Base-by-base conservation (phyloP, 1,139 yeast species). In the Candida mesenterica region DNA sequence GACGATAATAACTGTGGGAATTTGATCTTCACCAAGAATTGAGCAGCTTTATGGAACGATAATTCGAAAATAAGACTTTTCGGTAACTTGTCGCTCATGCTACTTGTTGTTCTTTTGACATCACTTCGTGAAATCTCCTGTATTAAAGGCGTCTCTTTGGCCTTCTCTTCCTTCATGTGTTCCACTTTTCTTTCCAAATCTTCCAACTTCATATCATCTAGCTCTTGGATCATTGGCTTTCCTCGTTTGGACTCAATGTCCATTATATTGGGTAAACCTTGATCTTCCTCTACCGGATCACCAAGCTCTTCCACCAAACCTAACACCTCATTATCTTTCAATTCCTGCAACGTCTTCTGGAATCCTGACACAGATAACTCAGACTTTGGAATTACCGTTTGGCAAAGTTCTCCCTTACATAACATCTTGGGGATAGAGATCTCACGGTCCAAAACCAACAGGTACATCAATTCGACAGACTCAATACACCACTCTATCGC, bases 401-500 rank as follows among this genome's bases (percentile, higher is more conserved):
- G 47, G 14, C 67, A 53, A 22, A 68, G 54, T 7, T 64, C 68
- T 1, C 90, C 90, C 58, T 83, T 83, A 37, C 68, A 59, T 5
- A 67, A 53, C 78, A 85, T 69, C 48, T 81, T 83, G 1, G 90
- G 92, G 4, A 72, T 69, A 54, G 53, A 65, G 55, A 44, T 68
- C 39, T 48, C 79, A 37, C 75, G 44, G 24, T 68, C 75, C 31
- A 53, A 63, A 49, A 48, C 68, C 55, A 57, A 40, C 28, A 45
- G 75, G 57, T 60, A 59, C 39, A 65, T 45, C 41, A 79, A 56
- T 50, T 83, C 92, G 5, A 82, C 73, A 2, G 86, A 75, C 49
- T 84, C 92, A 32, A 83, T 53, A 47, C 88, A 72, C 83, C 82
- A 77, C 44, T 77, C 82, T 17, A 75, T 66, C 37, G 75, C 48